Evolutionary conservation across 2,329 filamentous ascomycete genomes (phyloP).

Genomic region (Penicillium sclerotiorum): DNA sequence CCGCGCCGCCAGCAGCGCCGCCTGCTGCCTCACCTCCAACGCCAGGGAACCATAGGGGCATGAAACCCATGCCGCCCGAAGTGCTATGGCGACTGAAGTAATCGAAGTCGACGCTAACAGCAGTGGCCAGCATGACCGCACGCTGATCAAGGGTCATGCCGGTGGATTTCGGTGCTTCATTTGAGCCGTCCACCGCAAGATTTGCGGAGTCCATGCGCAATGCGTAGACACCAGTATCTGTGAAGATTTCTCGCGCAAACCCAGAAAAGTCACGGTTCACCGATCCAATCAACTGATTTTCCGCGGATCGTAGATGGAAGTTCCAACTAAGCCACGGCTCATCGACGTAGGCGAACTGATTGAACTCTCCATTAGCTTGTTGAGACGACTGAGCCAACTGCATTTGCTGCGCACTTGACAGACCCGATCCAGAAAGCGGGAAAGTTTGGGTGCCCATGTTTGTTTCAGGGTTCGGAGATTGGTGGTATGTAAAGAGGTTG

Average conservation of each 20-base stretch:
- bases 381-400: slow-evolving; percentile 37
- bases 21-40: slow-evolving; percentile 45
- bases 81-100: slow-evolving; percentile 66
- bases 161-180: slow-evolving; percentile 29
- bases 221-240: slow-evolving; percentile 67
- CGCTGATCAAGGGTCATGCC: slow-evolving; percentile 68
- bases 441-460: slow-evolving; percentile 44
- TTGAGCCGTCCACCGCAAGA: slow-evolving; percentile 41
- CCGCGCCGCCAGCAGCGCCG: slow-evolving; percentile 41
- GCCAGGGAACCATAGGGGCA: slow-evolving; percentile 57
- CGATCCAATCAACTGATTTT: slow-evolving; percentile 57
- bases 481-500: slow-evolving; percentile 63
- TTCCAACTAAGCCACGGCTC: slow-evolving; percentile 68
- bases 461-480: slow-evolving; percentile 40
- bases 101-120: slow-evolving; percentile 67
- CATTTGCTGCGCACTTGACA: slow-evolving; percentile 54
- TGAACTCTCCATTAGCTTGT: slow-evolving; percentile 49
- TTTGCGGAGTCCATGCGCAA: slow-evolving; percentile 65
- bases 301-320: slow-evolving; percentile 59
- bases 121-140: slow-evolving; percentile 67
- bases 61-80: slow-evolving; percentile 49
- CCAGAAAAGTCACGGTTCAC: slow-evolving; percentile 67
- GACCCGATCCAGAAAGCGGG: slow-evolving; percentile 47
- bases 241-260: slow-evolving; percentile 66
- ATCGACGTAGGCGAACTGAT: slow-evolving; percentile 64